Base-by-base conservation (phyloP, 2,329 filamentous ascomycete genomes). In the Scedosporium dehoogii region DNA sequence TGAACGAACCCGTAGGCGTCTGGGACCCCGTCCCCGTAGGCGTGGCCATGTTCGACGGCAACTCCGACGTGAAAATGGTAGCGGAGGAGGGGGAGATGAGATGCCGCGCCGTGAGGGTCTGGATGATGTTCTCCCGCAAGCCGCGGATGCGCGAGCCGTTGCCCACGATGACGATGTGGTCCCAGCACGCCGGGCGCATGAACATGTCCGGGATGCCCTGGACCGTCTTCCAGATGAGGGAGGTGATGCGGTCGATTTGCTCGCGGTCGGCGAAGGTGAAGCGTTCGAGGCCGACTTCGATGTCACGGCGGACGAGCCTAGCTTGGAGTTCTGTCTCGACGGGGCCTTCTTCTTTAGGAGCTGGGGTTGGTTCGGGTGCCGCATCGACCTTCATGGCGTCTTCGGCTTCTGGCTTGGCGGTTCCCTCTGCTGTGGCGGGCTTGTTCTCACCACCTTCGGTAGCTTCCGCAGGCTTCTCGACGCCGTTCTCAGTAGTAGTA, bases 31-130 rank as follows among this genome's bases (percentile, higher is more conserved):
- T 97, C 21, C 91, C 92, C 10, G 89, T 83, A 1, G 94, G 94
- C 0, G 94, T 97, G 33, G 90, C 92, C 71, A 97, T 85, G 75
- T 94, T 93, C 7, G 92, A 97, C 6, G 94, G 94, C 44, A 97
- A 86, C 74, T 99, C 94, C 23, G 92, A 96, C 42, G 92, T 96
- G 80, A 97, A 97, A 70, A 97, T 97, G 51, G 92, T 97, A 59
- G 91, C 92, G 1, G 91, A 93, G 29, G 89, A 92, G 0, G 94
- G 94, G 1, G 92, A 96, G 67, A 99, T 87, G 61, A 97, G 83
- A 73, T 96, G 94, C 66, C 92, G 92, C 58, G 87, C 83, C 44
- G 84, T 84, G 42, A 99, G 83, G 0, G 87, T 92, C 68, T 89
- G 83, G 44, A 97, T 73, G 58, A 99, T 86, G 67, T 93, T 91